A percentile compares a stretch with the other conserved stretches of the same genome.
Conservation (phyloP, 495 filamentous ascomycete genomes). For the Talaromyces wortmannii region DNA sequence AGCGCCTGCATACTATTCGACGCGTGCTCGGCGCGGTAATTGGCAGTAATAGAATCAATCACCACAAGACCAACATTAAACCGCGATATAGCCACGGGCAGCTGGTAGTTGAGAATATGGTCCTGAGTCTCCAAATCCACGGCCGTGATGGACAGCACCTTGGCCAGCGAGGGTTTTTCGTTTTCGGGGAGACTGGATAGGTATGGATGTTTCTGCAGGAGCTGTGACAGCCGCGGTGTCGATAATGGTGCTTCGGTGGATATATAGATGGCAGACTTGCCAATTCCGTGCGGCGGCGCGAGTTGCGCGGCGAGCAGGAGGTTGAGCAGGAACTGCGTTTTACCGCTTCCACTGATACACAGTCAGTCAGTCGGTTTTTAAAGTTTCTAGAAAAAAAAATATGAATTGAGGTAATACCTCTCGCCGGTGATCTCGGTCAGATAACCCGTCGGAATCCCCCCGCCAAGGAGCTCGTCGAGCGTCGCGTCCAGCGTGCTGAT, state of each 20-base stretch:
- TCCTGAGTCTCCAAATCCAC: conserved; percentile 92
- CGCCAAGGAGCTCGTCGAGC: conserved; percentile 70
- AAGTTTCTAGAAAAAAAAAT: not conserved
- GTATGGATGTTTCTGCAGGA: conserved; percentile 60
- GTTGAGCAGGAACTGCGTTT: conserved; percentile 90
- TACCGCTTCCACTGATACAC: conserved; percentile 68
- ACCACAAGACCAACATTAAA: conserved; percentile 74
- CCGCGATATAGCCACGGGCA: conserved; percentile 73
- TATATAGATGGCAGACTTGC: conserved; percentile 73
- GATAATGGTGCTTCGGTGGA: conserved; percentile 86
- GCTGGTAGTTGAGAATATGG: conserved; percentile 86
- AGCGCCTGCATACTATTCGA: conserved; percentile 27
- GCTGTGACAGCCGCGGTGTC: conserved; percentile 71
- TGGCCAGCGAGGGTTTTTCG: conserved; percentile 55
- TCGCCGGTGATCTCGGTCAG: conserved; percentile 91
- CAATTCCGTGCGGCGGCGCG: conserved; percentile 61
- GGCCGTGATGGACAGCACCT: conserved; percentile 73
- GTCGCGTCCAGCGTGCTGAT: conserved; percentile 76
- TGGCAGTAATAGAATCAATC: conserved; percentile 86
- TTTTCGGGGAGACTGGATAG: conserved; percentile 41
- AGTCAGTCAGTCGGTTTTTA: not conserved
- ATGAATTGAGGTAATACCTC: conserved; percentile 42
- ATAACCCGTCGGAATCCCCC: conserved; percentile 78
- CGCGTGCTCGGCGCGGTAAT: conserved; percentile 81
- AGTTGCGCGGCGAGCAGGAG: conserved; percentile 80